A percentile compares a stretch with the other conserved stretches of the same genome.
Conservation (phyloP, 495 filamentous ascomycete genomes). For the Aspergillus coremiiformis region DNA sequence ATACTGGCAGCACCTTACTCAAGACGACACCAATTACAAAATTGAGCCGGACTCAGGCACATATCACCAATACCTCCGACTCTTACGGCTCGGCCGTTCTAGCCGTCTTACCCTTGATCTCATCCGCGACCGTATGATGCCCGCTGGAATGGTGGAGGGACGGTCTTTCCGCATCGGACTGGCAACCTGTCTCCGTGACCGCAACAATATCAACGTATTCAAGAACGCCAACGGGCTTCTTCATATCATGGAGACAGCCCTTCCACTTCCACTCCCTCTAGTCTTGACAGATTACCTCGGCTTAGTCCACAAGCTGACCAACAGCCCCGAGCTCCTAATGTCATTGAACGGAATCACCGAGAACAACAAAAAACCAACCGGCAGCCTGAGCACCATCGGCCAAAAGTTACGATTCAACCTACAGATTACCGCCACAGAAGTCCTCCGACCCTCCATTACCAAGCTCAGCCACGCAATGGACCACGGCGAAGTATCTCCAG, state of each 20-base stretch:
- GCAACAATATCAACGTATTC: conserved; percentile 57
- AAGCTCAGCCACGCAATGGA: conserved; percentile 26
- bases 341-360: conserved; percentile 20
- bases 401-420: conserved; percentile 24
- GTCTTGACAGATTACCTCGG: conserved; percentile 27
- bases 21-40: conserved; percentile 26
- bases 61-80: conserved; percentile 56
- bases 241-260: conserved; percentile 41
- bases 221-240: conserved; percentile 50
- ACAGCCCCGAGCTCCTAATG: conserved; percentile 28
- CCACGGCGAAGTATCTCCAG: not conserved
- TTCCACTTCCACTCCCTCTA: conserved; percentile 30
- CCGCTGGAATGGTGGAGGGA: conserved; percentile 26
- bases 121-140: conserved; percentile 42
- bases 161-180: conserved; percentile 67
- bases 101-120: conserved; percentile 47
- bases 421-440: conserved; percentile 14
- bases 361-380: conserved; percentile 4
- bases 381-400: conserved; percentile 17
- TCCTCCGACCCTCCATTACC: conserved; percentile 22
- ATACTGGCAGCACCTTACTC: conserved; percentile 72
- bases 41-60: conserved; percentile 65
- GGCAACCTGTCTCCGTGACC: conserved; percentile 59
- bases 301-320: conserved; percentile 16
- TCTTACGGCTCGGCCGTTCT: conserved; percentile 56